Conservation (phyloP, 495 filamentous ascomycete genomes). For the Neurospora intermedia region DNA sequence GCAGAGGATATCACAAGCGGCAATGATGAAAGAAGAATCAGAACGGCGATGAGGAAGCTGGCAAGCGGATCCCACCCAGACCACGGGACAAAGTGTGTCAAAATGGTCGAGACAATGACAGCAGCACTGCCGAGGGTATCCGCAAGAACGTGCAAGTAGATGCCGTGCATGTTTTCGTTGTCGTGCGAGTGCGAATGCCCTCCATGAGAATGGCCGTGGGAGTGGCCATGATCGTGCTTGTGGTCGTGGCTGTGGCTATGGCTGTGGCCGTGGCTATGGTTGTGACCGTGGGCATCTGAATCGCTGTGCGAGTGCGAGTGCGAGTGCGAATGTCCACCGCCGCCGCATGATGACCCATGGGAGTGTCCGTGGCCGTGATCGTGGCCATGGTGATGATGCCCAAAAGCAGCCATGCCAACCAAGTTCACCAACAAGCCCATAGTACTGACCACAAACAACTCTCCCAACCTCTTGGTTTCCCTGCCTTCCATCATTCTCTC, state of each 20-base stretch:
- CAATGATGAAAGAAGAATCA: conserved; percentile 82
- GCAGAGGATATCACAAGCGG: conserved; percentile 82
- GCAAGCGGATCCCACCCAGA: conserved; percentile 92
- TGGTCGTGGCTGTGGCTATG: conserved; percentile 19
- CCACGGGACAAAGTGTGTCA: conserved; percentile 82
- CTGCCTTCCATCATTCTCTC: conserved; percentile 73
- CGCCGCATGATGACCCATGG: conserved; percentile 15
- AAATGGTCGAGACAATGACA: conserved; percentile 82
- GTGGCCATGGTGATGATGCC: conserved; percentile 61
- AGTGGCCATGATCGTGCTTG: conserved; percentile 21
- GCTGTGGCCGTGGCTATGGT: conserved; percentile 20
- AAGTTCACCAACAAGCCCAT: conserved; percentile 83
- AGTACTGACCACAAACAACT: conserved; percentile 78
- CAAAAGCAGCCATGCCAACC: conserved; percentile 81
- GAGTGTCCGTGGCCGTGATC: conserved; percentile 41
- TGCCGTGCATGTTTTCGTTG: conserved; percentile 99
- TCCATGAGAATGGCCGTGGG: conserved; percentile 28
- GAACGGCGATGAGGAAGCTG: conserved; percentile 82
- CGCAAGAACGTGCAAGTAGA: conserved; percentile 90
- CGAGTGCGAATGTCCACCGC: conserved; percentile 34
- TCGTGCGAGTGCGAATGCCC: conserved; percentile 49
- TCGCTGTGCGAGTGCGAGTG: conserved; percentile 56
- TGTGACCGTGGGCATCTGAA: conserved; percentile 28
- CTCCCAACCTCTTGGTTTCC: conserved; percentile 71
- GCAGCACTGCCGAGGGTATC: conserved; percentile 91